Conservation (phyloP, 2,329 filamentous ascomycete genomes). For the Cercospora sp. region DNA sequence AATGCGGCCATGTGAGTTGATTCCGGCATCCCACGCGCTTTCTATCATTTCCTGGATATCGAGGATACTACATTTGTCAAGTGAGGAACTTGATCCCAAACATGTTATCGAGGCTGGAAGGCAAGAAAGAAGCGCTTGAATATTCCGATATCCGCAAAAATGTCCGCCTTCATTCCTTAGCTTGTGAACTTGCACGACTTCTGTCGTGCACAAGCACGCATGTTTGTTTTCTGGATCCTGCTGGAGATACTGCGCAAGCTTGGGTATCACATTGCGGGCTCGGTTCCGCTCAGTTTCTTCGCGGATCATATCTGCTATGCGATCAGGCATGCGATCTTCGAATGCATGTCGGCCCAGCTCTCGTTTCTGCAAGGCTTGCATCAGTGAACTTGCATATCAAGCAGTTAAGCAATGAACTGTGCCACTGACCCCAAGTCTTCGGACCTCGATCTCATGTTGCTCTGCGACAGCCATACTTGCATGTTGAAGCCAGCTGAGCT, state of each 20-base stretch:
- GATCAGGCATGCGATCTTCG: conserved; percentile 47
- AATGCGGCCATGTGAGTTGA: conserved; percentile 68
- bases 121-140: conserved; percentile 70
- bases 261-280: conserved; percentile 44
- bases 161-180: conserved; percentile 69
- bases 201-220: conserved; percentile 75
- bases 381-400: neutral
- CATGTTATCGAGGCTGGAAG: neutral
- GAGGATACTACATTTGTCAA: conserved; percentile 60
- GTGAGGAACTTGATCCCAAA: conserved; percentile 35
- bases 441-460: neutral
- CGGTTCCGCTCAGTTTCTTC: conserved; percentile 34
- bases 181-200: conserved; percentile 77
- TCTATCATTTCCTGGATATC: conserved; percentile 84
- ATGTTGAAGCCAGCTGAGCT: neutral
- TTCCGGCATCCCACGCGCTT: conserved; percentile 79
- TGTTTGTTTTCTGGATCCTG: conserved; percentile 63
- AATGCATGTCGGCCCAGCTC: conserved; percentile 49
- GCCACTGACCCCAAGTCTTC: conserved; percentile 3
- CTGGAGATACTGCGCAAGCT: conserved; percentile 50
- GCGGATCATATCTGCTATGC: conserved; percentile 34
- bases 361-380: conserved; percentile 36
- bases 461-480: neutral
- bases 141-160: conserved; percentile 93
- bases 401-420: neutral